Evolutionary conservation across 2,329 filamentous ascomycete species (phyloP).

Genomic region (Pseudogymnoascus sp.): DNA sequence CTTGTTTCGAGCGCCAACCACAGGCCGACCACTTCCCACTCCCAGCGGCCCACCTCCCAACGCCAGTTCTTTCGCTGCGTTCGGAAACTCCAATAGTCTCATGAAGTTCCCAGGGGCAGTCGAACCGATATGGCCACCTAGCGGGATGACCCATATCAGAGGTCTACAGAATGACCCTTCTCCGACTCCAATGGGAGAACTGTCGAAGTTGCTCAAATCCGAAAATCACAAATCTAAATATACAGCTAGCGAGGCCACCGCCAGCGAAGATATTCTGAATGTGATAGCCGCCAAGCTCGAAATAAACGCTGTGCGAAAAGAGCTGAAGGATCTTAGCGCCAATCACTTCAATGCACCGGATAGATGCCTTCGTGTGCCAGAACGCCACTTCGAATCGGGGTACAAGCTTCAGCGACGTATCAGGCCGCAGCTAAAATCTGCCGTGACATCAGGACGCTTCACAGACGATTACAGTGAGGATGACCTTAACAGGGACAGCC

Average conservation of each 20-base stretch:
- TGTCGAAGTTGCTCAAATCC: neutral
- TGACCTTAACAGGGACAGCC: constrained; percentile 28
- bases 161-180: constrained; percentile 28
- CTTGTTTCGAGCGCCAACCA: constrained; percentile 15
- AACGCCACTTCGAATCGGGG: constrained; percentile 53
- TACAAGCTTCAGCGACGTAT: constrained; percentile 46
- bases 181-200: neutral
- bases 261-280: constrained; percentile 24
- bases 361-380: constrained; percentile 46
- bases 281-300: constrained; percentile 14
- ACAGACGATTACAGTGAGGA: constrained; percentile 30
- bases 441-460: constrained; percentile 8
- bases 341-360: constrained; percentile 38
- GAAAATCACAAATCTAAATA: constrained; percentile 26
- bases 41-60: constrained; percentile 15
- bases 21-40: neutral
- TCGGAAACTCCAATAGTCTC: constrained; percentile 20
- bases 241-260: constrained; percentile 21
- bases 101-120: constrained; percentile 59
- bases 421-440: constrained; percentile 36
- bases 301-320: constrained; percentile 3
- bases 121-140: constrained; percentile 66
- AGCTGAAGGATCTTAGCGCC: constrained; percentile 20
- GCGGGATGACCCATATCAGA: constrained; percentile 58
- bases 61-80: neutral